phyloP scores from a whole-genome alignment of 371 early-diverging fungal genomes.

The Rhizopus microsporus region DNA sequence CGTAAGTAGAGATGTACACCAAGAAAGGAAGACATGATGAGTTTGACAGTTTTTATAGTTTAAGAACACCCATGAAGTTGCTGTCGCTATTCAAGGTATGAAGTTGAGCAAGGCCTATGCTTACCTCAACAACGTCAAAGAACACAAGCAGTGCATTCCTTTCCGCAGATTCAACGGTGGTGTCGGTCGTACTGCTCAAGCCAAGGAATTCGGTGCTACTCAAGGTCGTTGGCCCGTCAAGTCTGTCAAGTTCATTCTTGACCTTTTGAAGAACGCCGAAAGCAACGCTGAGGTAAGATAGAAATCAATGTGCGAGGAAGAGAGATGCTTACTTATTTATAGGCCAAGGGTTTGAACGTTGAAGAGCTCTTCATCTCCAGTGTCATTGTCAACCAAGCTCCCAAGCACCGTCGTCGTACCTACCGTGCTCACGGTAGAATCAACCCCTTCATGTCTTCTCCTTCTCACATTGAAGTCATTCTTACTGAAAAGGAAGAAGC shows the following conservation, averaged over 20 bases:
- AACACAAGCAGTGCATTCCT: constrained; percentile 97
- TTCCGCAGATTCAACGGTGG: constrained; percentile 98
- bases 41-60: constrained; percentile 40
- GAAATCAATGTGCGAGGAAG: neutral
- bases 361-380: constrained; percentile 89
- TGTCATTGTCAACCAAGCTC: constrained; percentile 98
- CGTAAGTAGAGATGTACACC: constrained; percentile 6
- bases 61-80: constrained; percentile 99
- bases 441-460: constrained; percentile 93
- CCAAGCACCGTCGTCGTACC: constrained; percentile 96
- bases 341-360: constrained; percentile 88
- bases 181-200: constrained; percentile 98
- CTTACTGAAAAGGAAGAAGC: constrained; percentile 83
- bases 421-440: constrained; percentile 98
- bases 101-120: constrained; percentile 91
- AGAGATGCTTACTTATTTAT: constrained; percentile 4
- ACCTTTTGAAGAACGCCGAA: constrained; percentile 97
- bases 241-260: constrained; percentile 91
- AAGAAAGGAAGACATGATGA: neutral
- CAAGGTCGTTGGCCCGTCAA: constrained; percentile 99
- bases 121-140: constrained; percentile 96
- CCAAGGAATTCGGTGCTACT: constrained; percentile 91
- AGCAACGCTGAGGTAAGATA: constrained; percentile 86
- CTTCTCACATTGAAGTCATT: constrained; percentile 97
- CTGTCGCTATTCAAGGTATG: constrained; percentile 93